Conservation (phyloP, 306 rosid genomes). For the Sechiopsis laciniata region DNA sequence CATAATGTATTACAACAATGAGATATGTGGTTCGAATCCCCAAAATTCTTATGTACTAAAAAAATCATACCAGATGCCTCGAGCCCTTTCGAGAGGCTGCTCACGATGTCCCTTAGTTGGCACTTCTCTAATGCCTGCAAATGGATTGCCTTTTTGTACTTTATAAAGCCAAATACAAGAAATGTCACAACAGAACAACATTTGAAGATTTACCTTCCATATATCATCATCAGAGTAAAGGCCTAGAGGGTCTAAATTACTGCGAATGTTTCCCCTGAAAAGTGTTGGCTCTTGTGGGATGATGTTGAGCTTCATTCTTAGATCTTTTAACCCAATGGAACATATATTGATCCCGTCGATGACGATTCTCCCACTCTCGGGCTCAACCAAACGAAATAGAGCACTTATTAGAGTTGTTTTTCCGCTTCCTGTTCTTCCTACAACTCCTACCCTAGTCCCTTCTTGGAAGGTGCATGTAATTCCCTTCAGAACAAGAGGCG, state of each 20-base stretch:
- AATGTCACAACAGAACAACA: background rate
- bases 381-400: constrained; percentile 77
- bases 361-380: constrained; percentile 43
- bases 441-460: constrained; percentile 70
- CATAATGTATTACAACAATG: too few relatives aligned
- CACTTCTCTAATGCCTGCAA: constrained; percentile 65
- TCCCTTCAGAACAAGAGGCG: constrained; percentile 63
- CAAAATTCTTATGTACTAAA: too few relatives aligned
- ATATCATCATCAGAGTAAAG: constrained; percentile 66
- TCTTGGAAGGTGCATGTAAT: constrained; percentile 60
- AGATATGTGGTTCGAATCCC: too few relatives aligned
- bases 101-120: constrained; percentile 57
- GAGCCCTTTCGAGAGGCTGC: constrained; percentile 47
- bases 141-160: background rate
- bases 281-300: constrained; percentile 89
- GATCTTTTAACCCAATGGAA: constrained; percentile 65
- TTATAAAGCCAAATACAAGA: background rate
- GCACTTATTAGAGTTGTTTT: constrained; percentile 76
- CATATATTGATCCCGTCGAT: constrained; percentile 60
- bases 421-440: constrained; percentile 85
- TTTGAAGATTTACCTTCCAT: constrained; percentile 51
- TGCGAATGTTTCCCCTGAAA: constrained; percentile 63
- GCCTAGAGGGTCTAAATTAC: constrained; percentile 75
- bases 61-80: constrained; percentile 47
- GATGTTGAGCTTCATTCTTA: constrained; percentile 63